Conservation (phyloP, 148 eudicot genomes). For the Nepenthes gracilis region DNA sequence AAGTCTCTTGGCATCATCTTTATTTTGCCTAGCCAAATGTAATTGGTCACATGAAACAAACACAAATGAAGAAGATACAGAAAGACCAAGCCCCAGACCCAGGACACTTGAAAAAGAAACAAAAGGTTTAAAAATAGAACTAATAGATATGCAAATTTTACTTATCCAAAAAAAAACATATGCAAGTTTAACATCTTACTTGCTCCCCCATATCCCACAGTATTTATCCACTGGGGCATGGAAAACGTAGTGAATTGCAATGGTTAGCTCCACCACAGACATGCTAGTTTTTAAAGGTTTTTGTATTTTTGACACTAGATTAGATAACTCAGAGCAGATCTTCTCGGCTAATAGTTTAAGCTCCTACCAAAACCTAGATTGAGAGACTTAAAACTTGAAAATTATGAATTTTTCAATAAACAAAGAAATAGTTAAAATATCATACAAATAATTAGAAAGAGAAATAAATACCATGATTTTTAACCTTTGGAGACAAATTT, state of each 20-base stretch:
- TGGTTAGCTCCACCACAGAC: constrained; percentile 70
- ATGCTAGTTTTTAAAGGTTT: constrained; percentile 46
- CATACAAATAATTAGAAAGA: constrained; percentile 13
- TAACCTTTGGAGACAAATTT: constrained; percentile 72
- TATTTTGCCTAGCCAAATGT: neutral
- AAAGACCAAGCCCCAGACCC: no score
- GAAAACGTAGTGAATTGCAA: constrained; percentile 83
- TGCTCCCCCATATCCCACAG: constrained; percentile 83
- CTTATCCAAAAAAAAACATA: neutral
- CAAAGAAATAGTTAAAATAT: neutral
- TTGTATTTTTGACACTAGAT: constrained; percentile 39
- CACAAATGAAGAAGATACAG: no score
- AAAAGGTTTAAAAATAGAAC: no score
- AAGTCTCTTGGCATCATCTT: neutral
- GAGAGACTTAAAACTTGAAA: constrained; percentile 10
- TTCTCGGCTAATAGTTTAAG: constrained; percentile 70
- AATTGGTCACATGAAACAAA: no score
- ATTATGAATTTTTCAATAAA: neutral
- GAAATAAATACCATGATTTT: constrained; percentile 29
- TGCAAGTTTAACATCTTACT: constrained; percentile 24
- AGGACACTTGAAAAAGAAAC: no score
- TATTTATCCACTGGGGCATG: constrained; percentile 86
- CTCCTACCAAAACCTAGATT: constrained; percentile 42
- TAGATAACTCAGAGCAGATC: constrained; percentile 57
- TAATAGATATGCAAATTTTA: neutral